phyloP scores from a whole-genome alignment of 2,329 filamentous ascomycete genomes.

The Colletotrichum limetticola region DNA sequence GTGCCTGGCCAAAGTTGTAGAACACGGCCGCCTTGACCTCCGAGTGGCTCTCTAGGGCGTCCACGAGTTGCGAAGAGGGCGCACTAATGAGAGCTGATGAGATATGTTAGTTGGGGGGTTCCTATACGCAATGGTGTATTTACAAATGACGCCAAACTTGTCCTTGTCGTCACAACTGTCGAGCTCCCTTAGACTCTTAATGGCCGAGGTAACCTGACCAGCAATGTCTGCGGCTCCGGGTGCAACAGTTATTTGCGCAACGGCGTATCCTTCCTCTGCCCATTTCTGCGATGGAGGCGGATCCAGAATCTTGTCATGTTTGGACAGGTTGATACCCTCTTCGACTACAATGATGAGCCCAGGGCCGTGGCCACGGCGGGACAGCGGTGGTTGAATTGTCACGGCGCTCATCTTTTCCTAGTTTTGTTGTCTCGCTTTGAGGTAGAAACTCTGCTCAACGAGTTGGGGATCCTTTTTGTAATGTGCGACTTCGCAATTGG shows the following conservation, averaged over 20 bases:
- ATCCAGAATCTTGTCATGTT: conserved; percentile 36
- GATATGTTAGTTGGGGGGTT: neutral
- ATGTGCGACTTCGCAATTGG: neutral
- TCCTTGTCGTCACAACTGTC: conserved; percentile 43
- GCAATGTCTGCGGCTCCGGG: neutral
- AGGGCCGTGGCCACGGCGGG: conserved; percentile 45
- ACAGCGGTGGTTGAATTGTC: conserved; percentile 41
- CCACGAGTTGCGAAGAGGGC: neutral
- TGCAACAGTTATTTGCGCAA: conserved; percentile 59
- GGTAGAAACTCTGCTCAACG: neutral
- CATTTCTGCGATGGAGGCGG: conserved; percentile 71
- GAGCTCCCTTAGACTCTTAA: conserved; percentile 7
- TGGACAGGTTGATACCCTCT: conserved; percentile 16
- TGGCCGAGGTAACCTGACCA: conserved; percentile 2
- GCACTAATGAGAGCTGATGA: neutral
- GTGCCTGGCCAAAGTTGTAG: conserved; percentile 19
- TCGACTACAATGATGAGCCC: conserved; percentile 44
- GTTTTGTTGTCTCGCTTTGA: neutral
- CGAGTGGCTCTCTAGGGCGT: neutral
- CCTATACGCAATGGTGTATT: neutral
- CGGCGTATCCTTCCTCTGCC: conserved; percentile 76
- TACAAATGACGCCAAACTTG: conserved; percentile 29
- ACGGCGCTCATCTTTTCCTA: conserved; percentile 10
- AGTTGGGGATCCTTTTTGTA: neutral
- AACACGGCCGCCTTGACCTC: conserved; percentile 31